Percentiles rank a stretch among this genome's conserved stretches.
phyloP scores from a whole-genome alignment of 2,329 filamentous ascomycete genomes.

The Penicillium sp. region DNA sequence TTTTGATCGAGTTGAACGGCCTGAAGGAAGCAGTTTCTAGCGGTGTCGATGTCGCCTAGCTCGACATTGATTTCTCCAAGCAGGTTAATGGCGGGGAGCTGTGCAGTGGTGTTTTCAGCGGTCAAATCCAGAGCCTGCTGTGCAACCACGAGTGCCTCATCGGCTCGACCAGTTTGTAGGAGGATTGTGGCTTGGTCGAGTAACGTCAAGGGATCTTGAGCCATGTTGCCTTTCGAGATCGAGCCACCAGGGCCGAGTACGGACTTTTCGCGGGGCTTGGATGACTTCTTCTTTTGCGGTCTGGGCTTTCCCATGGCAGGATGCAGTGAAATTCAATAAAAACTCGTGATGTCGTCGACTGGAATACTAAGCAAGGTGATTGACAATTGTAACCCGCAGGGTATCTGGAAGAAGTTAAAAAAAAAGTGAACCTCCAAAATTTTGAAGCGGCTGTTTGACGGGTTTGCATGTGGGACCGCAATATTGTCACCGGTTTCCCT shows the following conservation, averaged over 20 bases:
- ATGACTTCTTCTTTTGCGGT: conserved; percentile 47
- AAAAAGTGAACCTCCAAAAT: conserved; percentile 32
- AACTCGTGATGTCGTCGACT: background rate
- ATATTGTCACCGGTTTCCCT: background rate
- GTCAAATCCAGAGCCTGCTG: conserved; percentile 51
- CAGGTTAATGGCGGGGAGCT: conserved; percentile 66
- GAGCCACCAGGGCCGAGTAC: conserved; percentile 44
- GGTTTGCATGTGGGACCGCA: conserved; percentile 44
- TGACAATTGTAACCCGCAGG: conserved; percentile 5
- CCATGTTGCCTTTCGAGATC: conserved; percentile 44
- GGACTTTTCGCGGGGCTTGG: conserved; percentile 45
- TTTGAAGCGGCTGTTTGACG: conserved; percentile 40
- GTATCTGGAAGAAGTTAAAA: conserved; percentile 11
- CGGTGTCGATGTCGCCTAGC: conserved; percentile 74
- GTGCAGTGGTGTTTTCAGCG: conserved; percentile 36
- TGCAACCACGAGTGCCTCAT: conserved; percentile 57
- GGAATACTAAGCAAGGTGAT: background rate
- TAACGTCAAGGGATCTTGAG: conserved; percentile 55
- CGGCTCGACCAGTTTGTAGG: conserved; percentile 59
- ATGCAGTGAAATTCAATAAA: conserved; percentile 3
- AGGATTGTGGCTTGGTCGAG: conserved; percentile 57
- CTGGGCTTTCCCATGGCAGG: conserved; percentile 54
- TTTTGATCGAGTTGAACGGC: conserved; percentile 76
- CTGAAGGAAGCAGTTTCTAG: conserved; percentile 68
- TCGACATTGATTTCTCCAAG: conserved; percentile 82